Evolutionary conservation across 148 eudicot genomes (phyloP).

Genomic region (Camellia lanceoleosa): DNA sequence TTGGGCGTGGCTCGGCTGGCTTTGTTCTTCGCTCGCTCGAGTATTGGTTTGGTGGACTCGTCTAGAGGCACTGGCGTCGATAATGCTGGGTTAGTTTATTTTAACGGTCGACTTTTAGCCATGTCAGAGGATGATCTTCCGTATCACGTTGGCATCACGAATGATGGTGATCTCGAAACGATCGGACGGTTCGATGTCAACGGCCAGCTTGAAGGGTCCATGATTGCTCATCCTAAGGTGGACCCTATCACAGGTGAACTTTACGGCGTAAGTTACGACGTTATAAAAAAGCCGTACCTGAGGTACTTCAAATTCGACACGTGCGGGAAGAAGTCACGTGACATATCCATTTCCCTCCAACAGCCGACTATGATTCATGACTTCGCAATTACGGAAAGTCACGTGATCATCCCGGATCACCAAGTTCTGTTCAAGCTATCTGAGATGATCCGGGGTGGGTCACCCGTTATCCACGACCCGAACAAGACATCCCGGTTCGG

Average conservation of each 20-base stretch:
- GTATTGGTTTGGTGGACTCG: constrained; percentile 32
- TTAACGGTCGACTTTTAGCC: constrained; percentile 57
- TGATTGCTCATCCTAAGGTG: constrained; percentile 69
- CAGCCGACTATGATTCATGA: constrained; percentile 65
- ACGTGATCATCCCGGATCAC: constrained; percentile 55
- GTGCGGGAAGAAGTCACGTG: constrained; percentile 43
- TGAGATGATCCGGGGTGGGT: constrained; percentile 47
- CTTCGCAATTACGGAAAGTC: constrained; percentile 51
- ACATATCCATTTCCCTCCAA: constrained; percentile 30
- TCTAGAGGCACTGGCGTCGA: constrained; percentile 50
- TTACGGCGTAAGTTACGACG: constrained; percentile 47
- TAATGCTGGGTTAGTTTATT: constrained; percentile 54
- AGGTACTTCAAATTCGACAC: constrained; percentile 39
- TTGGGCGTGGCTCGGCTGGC: constrained; percentile 46
- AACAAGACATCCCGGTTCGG: constrained; percentile 47
- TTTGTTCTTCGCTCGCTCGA: constrained; percentile 34
- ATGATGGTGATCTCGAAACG: constrained; percentile 41
- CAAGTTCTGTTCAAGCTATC: constrained; percentile 55
- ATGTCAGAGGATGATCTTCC: constrained; percentile 80
- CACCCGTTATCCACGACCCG: constrained; percentile 41
- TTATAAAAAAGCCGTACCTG: constrained; percentile 45
- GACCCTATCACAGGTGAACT: constrained; percentile 56
- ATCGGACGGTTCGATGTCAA: constrained; percentile 49
- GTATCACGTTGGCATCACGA: constrained; percentile 39
- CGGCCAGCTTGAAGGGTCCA: constrained; percentile 42